These are phyloP conservation scores for Trematosphaeria pertusa DNA, from an alignment of 2,329 filamentous ascomycete species.

Conservation along the genomic window DNA sequence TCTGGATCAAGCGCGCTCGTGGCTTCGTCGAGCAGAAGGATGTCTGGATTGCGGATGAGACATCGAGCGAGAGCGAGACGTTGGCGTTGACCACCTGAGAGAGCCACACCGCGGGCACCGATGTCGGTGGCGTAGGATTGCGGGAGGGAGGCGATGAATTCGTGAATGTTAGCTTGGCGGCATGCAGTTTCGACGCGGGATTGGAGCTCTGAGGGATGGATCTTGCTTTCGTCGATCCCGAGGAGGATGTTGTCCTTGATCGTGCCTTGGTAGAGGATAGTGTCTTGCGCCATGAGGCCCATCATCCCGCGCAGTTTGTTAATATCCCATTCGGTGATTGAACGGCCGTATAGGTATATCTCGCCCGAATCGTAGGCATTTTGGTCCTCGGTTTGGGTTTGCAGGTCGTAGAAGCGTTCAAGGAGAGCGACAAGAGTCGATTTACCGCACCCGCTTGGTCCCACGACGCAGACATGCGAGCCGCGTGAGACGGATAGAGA, in stretches of 20 bases:
- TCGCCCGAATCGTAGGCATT: slow-evolving; percentile 80
- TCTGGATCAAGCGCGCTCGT: slow-evolving; percentile 43
- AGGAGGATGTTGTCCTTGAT: slow-evolving; percentile 88
- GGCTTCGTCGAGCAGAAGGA: slow-evolving; percentile 49
- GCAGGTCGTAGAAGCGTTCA: slow-evolving; percentile 83
- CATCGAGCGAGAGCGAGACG: slow-evolving; percentile 51
- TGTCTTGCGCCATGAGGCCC: slow-evolving; percentile 91
- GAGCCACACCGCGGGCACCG: slow-evolving; percentile 62
- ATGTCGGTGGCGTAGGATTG: slow-evolving; percentile 36
- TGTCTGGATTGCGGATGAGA: slow-evolving; percentile 47
- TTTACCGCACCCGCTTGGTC: slow-evolving; percentile 90
- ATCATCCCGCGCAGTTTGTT: slow-evolving; percentile 75
- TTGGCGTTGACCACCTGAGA: slow-evolving; percentile 77
- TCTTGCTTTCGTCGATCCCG: slow-evolving; percentile 63
- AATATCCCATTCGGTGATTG: slow-evolving; percentile 72
- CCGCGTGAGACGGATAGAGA: slow-evolving; percentile 75
- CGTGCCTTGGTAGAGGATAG: slow-evolving; percentile 87
- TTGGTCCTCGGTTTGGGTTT: slow-evolving; percentile 48
- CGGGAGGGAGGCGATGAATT: slow-evolving; percentile 38
- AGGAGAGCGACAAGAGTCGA: slow-evolving; percentile 87
- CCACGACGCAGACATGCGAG: slow-evolving; percentile 84
- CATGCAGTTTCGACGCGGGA: slow-evolving; percentile 70
- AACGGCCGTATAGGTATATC: slow-evolving; percentile 77
- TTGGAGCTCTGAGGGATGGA: slow-evolving; percentile 62
- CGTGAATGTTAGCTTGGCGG: slow-evolving; percentile 60